Base-by-base conservation (phyloP, 2,329 filamentous ascomycete genomes). In the Venturia nashicola region DNA sequence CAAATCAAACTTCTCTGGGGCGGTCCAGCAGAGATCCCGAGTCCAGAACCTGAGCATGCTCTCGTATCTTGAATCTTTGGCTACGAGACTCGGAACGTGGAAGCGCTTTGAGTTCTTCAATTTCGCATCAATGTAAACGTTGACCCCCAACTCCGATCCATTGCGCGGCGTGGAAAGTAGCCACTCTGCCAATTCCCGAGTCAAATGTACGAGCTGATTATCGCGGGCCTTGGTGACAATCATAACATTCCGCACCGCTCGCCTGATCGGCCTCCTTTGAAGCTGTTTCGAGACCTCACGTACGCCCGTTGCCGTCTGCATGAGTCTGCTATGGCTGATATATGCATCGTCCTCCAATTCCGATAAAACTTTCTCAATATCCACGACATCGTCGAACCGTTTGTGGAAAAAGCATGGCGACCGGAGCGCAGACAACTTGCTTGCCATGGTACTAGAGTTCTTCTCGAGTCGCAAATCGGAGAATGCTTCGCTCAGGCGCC, bases 361-460 rank as follows among this genome's bases (percentile, higher is more conserved):
- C 72, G 97, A 92, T 7, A 99, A 81, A 6, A 99, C 91, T 76
- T 89, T 94, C 69, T 94, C 89, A 65, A 97, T 91, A 74, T 99
- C 91, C 69, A 99, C 91, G 9, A 92, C 90, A 73, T 96, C 91
- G 70, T 97, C 94, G 72, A 99, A 99, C 67, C 93, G 86, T 76
- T 95, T 90, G 77, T 99, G 94, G 78, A 96, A 97, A 78, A 96
- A 99, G 78, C 94, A 99, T 16, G 94, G 94, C 55, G 92, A 97
- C 70, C 93, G 88, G 62, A 97, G 79, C 11, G 88, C 82, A 12
- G 87, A 83, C 68, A 92, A 81, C 67, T 72, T 76, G 67, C 69
- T 74, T 20, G 76, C 62, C 61, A 72, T 71, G 70, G 79, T 67
- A 70, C 82, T 72, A 69, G 79, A 66, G 73, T 74, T 72, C 5